A percentile compares a stretch with the other conserved stretches of the same genome.
These are phyloP conservation scores for Phycomyces nitens DNA, from an alignment of 192 early-diverging fungal species.

Conservation along the genomic window DNA sequence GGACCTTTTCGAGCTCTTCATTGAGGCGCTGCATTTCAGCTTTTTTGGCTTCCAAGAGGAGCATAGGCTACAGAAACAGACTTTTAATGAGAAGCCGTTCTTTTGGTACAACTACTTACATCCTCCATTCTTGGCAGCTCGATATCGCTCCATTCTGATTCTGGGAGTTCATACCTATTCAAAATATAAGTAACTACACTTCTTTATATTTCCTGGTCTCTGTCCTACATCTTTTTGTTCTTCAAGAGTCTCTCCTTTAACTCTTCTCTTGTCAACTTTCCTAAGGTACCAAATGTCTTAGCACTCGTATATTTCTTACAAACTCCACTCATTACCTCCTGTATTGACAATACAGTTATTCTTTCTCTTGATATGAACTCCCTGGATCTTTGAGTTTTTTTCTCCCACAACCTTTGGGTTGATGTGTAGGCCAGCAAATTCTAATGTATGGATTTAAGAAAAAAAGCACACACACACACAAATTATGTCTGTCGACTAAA, in stretches of 20 bases:
- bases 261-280: slow-evolving; percentile 60
- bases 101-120: slow-evolving; percentile 39
- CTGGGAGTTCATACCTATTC: slow-evolving; percentile 63
- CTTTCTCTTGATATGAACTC: slow-evolving; percentile 83
- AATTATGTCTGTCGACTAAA: too few species aligned
- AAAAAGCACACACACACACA: background rate
- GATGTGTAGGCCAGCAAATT: slow-evolving; percentile 91
- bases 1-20: slow-evolving; percentile 57
- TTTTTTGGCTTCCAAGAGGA: slow-evolving; percentile 58
- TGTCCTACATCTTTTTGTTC: slow-evolving; percentile 18
- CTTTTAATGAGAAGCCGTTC: background rate
- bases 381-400: slow-evolving; percentile 80
- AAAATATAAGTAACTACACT: background rate
- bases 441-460: slow-evolving; percentile 27
- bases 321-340: slow-evolving; percentile 45
- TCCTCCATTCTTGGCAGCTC: slow-evolving; percentile 69
- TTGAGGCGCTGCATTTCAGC: slow-evolving; percentile 57
- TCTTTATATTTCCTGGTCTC: background rate
- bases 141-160: slow-evolving; percentile 67
- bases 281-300: background rate
- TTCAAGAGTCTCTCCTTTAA: slow-evolving; percentile 61
- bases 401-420: slow-evolving; percentile 84
- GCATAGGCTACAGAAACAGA: slow-evolving; percentile 29
- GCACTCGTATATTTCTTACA: too few species aligned
- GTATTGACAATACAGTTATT: slow-evolving; percentile 94